Conservation (phyloP, 139 green algal species). For the Tetratostichococcus sp. region DNA sequence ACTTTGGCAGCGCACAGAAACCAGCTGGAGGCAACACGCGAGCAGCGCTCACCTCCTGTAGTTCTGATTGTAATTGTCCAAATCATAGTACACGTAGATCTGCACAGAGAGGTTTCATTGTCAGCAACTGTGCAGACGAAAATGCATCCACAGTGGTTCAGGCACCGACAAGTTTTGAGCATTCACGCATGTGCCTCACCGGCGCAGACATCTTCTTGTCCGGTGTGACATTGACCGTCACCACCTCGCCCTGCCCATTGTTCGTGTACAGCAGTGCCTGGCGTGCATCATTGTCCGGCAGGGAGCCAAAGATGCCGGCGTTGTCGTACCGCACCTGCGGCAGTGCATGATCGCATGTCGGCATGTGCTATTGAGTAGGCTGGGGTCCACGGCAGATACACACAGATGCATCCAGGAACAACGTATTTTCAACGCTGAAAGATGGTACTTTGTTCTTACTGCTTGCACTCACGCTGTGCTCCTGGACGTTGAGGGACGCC, state of each 20-base stretch:
- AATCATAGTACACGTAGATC: slow-evolving; percentile 91
- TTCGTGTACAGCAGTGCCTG: slow-evolving; percentile 1
- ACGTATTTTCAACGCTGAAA: too few species aligned
- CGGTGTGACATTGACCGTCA: slow-evolving; percentile 19
- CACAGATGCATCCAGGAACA: too few species aligned
- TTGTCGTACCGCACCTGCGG: slow-evolving; percentile 28
- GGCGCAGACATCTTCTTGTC: slow-evolving; percentile 34
- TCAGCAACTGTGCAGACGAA: too few species aligned
- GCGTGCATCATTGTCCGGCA: background rate
- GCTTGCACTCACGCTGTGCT: slow-evolving; percentile 20
- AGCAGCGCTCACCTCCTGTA: slow-evolving; percentile 55
- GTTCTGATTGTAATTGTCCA: slow-evolving; percentile 91
- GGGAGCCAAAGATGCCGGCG: slow-evolving; percentile 4
- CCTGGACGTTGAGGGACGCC: slow-evolving; percentile 31
- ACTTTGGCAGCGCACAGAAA: too few species aligned
- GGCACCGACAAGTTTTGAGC: too few species aligned
- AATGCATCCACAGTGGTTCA: background rate
- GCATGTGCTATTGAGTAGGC: too few species aligned
- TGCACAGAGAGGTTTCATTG: slow-evolving; percentile 15
- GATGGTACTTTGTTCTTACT: too few species aligned
- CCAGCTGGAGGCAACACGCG: too few species aligned
- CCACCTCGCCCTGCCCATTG: slow-evolving; percentile 9
- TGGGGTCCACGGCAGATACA: too few species aligned
- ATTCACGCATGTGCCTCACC: too few species aligned
- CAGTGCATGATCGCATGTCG: background rate